Base-by-base conservation (phyloP, 495 filamentous ascomycete genomes). In the Beverwykella pulmonaria region DNA sequence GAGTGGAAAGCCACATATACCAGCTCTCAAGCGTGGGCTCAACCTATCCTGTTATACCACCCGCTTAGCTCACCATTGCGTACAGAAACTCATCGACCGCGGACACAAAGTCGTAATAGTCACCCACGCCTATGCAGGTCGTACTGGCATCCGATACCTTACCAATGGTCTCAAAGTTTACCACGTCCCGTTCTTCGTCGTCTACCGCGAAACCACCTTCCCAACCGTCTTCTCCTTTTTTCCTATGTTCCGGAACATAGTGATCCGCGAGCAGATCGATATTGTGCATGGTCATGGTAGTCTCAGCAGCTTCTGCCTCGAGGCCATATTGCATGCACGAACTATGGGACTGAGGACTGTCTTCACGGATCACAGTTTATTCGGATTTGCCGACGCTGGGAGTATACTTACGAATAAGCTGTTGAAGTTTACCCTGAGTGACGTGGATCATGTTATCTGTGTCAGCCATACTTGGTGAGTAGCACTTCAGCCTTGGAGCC, bases 211-310 rank as follows among this genome's bases (percentile, higher is more conserved):
- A 66, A 84, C 91, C 19, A 96, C 92, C n/a, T 91, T 98, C 70
- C 94, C 94, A 0, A 97, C 95, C 15, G 92, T 98, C 69, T 98
- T 98, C 79, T 97, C 92, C 10, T 97, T 97, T 80, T 98, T 98
- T 66, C 94, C 94, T 17, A 87, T 97, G 14, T 96, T 98, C 70
- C 89, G 94, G 41, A 97, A 97, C 69, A 97, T 98, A 71, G 82
- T 97, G 26, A 86, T 98, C 63, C 87, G 94, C 30, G 94, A 98
- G 75, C 82, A 88, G 57, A 97, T 98, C 67, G 88, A 98, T 71
- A 98, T 98, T 68, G 94, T 98, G 0, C 94, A 98, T 78, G 95
- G 95, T 29, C 94, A 98, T 79, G 93, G 85, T 22, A 94, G 90
- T 74, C 78, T 98, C 62, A 96, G 92, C 67, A 96, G 85, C 73